These are phyloP conservation scores for Erythrobasidium hasegawianum DNA, from an alignment of 1,284 basidiomycete genomes.

Conservation along the genomic window DNA sequence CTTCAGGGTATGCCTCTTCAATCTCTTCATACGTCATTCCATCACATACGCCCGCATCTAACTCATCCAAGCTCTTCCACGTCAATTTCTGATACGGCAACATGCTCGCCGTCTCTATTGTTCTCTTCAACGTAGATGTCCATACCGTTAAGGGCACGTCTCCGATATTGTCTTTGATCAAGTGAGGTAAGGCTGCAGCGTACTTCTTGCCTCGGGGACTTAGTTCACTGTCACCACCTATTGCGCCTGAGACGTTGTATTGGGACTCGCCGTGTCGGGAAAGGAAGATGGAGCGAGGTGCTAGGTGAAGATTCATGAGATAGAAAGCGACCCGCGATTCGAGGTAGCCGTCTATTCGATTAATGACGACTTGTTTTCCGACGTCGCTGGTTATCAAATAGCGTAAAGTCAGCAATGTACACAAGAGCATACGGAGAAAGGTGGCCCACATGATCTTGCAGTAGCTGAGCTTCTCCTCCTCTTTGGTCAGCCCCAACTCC, in stretches of 20 bases:
- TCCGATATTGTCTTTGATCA: slow-evolving; percentile 88
- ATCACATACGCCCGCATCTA: slow-evolving; percentile 98
- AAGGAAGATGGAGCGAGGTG: slow-evolving; percentile 93
- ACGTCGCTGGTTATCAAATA: slow-evolving; percentile 12
- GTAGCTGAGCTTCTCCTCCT: slow-evolving; percentile 62
- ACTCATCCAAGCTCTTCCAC: slow-evolving; percentile 97
- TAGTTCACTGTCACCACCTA: slow-evolving; percentile 88
- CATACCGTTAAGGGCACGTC: slow-evolving; percentile 85
- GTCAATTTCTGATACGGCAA: slow-evolving; percentile 88
- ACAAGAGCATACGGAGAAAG: no score
- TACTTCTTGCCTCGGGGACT: slow-evolving; percentile 83
- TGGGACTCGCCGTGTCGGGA: slow-evolving; percentile 98
- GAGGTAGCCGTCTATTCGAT: slow-evolving; percentile 65
- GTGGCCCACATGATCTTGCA: slow-evolving; percentile 63
- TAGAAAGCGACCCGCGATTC: slow-evolving; percentile 95
- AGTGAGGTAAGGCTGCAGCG: slow-evolving; percentile 73
- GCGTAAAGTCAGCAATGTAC: not conserved
- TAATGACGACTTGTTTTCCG: slow-evolving; percentile 40
- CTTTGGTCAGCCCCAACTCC: slow-evolving; percentile 75
- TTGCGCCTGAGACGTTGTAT: slow-evolving; percentile 93
- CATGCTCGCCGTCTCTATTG: slow-evolving; percentile 80
- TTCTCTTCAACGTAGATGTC: slow-evolving; percentile 92
- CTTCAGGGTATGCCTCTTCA: slow-evolving; percentile 93
- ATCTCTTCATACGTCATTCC: slow-evolving; percentile 99
- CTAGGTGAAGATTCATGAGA: slow-evolving; percentile 65